Evolutionary conservation across 176 grass and related monocot species (phyloP).

Genomic region (Oryza australiensis): DNA sequence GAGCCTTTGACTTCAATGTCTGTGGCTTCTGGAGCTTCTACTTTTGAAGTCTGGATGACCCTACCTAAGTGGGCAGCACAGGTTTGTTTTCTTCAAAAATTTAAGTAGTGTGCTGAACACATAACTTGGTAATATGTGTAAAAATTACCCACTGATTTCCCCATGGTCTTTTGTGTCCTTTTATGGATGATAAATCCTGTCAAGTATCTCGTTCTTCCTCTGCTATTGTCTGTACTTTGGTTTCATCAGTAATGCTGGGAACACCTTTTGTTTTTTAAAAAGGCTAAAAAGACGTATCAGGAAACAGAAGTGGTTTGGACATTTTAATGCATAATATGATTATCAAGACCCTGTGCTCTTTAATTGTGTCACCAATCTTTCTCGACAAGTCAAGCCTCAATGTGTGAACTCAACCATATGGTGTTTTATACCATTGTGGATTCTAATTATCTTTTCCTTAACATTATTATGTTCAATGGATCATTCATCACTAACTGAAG

Average conservation of each 20-base stretch:
- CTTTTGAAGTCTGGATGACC: conserved; percentile 67
- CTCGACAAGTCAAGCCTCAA: neutral
- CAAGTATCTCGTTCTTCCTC: too few species aligned
- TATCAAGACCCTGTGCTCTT: neutral
- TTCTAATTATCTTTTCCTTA: too few species aligned
- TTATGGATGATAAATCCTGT: too few species aligned
- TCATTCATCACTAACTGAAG: neutral
- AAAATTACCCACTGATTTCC: neutral
- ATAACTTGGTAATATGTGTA: neutral
- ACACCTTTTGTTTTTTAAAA: too few species aligned
- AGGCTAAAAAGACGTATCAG: too few species aligned
- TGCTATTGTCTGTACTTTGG: too few species aligned
- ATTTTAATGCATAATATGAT: neutral
- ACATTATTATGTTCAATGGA: neutral
- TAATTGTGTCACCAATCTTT: neutral
- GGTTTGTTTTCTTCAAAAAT: conserved; percentile 37
- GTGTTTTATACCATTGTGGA: too few species aligned
- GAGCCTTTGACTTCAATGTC: conserved; percentile 57
- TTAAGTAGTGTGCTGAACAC: neutral
- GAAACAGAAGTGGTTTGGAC: neutral
- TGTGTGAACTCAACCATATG: too few species aligned
- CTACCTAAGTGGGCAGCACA: conserved; percentile 76
- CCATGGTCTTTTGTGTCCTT: too few species aligned
- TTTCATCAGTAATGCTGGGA: too few species aligned
- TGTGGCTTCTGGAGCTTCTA: conserved; percentile 64